Percentiles rank a stretch among this genome's conserved stretches.
phyloP scores from a whole-genome alignment of 2,329 filamentous ascomycete genomes.

The Shiraia sp. region DNA sequence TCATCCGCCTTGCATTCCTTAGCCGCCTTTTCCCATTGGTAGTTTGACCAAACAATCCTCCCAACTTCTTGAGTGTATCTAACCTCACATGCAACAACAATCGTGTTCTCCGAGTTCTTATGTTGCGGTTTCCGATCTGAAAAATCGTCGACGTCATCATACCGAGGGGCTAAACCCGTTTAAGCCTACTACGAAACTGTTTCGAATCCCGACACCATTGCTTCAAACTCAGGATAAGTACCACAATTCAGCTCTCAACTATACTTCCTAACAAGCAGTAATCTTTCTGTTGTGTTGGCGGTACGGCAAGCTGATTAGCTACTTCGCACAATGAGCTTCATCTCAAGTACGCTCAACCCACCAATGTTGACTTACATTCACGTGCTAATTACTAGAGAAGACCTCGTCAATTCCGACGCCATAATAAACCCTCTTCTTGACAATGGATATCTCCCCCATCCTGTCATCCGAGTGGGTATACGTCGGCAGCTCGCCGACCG shows the following conservation, averaged over 20 bases:
- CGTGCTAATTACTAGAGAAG: slow-evolving; percentile 12
- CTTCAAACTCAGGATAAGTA: slow-evolving; percentile 15
- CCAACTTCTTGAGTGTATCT: no score
- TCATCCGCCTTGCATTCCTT: no score
- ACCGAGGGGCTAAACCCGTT: slow-evolving; percentile 19
- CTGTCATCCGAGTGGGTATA: slow-evolving; percentile 67
- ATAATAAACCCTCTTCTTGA: slow-evolving; percentile 57
- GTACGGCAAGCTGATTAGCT: not conserved
- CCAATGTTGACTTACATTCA: not conserved
- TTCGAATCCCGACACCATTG: slow-evolving; percentile 22
- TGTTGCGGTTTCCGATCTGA: not conserved
- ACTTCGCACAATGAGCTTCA: slow-evolving; percentile 33
- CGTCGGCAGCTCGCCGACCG: slow-evolving; percentile 67
- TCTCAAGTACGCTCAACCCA: slow-evolving; percentile 27
- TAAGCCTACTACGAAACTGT: slow-evolving; percentile 21
- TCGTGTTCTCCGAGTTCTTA: no score
- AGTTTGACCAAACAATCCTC: no score
- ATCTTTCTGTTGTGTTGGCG: not conserved
- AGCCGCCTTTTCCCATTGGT: no score
- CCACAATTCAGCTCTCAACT: not conserved
- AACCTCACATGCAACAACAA: no score
- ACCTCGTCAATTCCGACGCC: slow-evolving; percentile 28
- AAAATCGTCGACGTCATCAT: slow-evolving; percentile 31
- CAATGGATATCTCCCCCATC: slow-evolving; percentile 65
- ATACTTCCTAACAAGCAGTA: not conserved